phyloP scores from a whole-genome alignment of 1,284 basidiomycete species.

The Boletus sp. region DNA sequence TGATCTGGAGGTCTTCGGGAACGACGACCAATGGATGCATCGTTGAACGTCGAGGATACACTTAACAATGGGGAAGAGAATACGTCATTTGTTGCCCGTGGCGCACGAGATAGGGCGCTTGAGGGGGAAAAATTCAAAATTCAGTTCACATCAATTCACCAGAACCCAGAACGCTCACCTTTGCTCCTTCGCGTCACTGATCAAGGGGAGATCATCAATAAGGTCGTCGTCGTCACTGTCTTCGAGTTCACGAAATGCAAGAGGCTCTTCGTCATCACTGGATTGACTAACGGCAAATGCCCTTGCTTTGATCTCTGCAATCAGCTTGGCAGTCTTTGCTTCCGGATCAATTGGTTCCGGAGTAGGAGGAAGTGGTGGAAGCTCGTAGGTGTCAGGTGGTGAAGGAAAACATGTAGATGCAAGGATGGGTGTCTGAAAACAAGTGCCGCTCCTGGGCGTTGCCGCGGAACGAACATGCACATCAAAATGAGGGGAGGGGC shows the following conservation, averaged over 20 bases:
- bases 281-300: constrained; percentile 41
- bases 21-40: background rate
- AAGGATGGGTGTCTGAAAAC: constrained; percentile 13
- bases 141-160: too few species aligned
- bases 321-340: constrained; percentile 52
- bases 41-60: constrained; percentile 13
- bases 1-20: background rate
- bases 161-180: constrained; percentile 14
- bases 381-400: constrained; percentile 30
- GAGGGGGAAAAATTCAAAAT: background rate
- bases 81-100: background rate
- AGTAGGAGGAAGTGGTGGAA: constrained; percentile 32
- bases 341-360: constrained; percentile 44
- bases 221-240: constrained; percentile 51
- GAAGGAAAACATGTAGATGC: constrained; percentile 36
- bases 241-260: constrained; percentile 42
- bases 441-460: background rate
- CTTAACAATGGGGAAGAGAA: constrained; percentile 29
- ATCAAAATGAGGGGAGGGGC: constrained; percentile 3
- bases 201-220: constrained; percentile 20
- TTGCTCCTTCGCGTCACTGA: constrained; percentile 15
- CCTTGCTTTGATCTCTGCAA: constrained; percentile 58
- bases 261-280: constrained; percentile 40
- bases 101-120: constrained; percentile 9
- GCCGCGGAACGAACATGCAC: background rate